These are phyloP conservation scores for Effrenium voratum DNA, from an alignment of 73 alveolate species.

Conservation along the genomic window DNA sequence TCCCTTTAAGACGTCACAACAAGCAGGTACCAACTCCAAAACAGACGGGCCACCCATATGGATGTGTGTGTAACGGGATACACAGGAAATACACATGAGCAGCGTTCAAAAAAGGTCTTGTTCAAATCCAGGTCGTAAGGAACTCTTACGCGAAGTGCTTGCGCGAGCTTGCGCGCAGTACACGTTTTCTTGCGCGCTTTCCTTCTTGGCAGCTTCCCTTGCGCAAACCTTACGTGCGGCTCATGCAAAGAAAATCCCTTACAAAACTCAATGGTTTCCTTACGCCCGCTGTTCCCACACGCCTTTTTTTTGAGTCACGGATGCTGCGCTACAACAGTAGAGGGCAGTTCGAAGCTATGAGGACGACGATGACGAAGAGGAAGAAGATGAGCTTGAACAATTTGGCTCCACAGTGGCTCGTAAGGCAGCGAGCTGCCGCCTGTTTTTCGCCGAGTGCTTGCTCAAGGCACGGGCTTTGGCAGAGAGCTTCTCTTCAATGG, in stretches of 20 bases:
- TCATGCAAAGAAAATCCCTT: not conserved
- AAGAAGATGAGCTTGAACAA: not conserved
- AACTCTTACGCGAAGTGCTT: too few species aligned
- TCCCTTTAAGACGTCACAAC: too few species aligned
- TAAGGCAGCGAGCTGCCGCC: not conserved
- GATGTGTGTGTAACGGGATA: too few species aligned
- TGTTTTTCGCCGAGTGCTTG: not conserved
- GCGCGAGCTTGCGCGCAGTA: not conserved
- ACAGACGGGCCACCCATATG: too few species aligned
- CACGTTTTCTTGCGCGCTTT: not conserved
- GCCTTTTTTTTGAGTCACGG: not conserved
- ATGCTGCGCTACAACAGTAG: not conserved
- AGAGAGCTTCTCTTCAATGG: not conserved
- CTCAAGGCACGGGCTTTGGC: constrained; percentile 1
- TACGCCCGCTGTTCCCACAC: not conserved
- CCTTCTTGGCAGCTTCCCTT: not conserved
- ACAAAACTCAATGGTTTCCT: too few species aligned
- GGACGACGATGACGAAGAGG: not conserved
- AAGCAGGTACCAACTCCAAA: too few species aligned
- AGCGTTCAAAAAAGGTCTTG: too few species aligned
- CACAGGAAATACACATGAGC: too few species aligned
- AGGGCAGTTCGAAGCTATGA: too few species aligned
- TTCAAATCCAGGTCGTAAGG: too few species aligned
- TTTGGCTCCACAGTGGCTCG: not conserved
- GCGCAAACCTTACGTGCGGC: not conserved